Base-by-base conservation (phyloP, 768 basidiomycete species). In the Amanita rubescens region DNA sequence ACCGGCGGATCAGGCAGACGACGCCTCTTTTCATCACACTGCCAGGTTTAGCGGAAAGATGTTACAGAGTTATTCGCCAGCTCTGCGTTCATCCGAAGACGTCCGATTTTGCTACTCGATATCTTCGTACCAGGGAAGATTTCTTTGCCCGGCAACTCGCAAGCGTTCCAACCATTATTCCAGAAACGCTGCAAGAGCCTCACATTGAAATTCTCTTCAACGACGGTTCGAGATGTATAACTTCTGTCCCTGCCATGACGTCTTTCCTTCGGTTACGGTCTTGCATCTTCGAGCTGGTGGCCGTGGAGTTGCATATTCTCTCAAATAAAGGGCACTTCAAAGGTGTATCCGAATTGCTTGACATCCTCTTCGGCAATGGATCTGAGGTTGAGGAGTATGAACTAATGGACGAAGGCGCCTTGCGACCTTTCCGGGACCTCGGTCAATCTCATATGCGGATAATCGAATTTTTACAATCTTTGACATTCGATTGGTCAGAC, bases 401-500 rank as follows among this genome's bases (percentile, higher is more conserved):
- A 24, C 22, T 53, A 17, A 34, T 46, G 8, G 43, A 46, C 4
- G 52, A 46, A 19, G 52, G 52, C 25, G 64, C 75, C 5, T 74
- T 81, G 63, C 73, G 73, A 51, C 73, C 79, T 1, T 89, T 88
- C 73, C 77, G 71, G 51, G 87, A 87, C 57, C 75, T 89, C 51
- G 87, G 87, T 3, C 93, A 94, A 63, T 87, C 88, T 0, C 82
- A 91, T 51, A 75, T 91, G 60, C 79, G 88, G 22, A 84, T 96
- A 65, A 85, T 95, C 60, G 93, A 95, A 66, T 81, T 92, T 50
- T 73, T 97, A 43, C 86, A 90, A 62, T 90, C 90, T 0, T 71
- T 97, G 60, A 82, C 85, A 64, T 87, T 97, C 58, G 85, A 89
- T 51, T 97, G 94, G 94, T 78, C 78, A 5, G 94, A 97, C 63